A percentile compares a stretch with the other conserved stretches of the same genome.
Conservation (phyloP, 495 filamentous ascomycete species). For the Annulohypoxylon moriforme region DNA sequence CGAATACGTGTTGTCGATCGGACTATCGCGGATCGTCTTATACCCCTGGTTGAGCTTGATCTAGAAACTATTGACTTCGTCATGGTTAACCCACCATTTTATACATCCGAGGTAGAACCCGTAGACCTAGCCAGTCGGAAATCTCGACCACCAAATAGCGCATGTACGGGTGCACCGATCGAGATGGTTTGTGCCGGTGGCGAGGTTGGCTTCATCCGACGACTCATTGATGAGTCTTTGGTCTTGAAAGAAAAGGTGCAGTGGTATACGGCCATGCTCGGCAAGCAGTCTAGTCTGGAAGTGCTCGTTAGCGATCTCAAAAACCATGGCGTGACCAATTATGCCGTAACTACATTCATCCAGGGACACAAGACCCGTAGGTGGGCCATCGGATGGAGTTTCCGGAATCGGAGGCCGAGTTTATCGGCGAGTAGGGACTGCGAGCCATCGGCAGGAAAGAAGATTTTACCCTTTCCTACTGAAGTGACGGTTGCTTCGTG, state of each 20-base stretch:
- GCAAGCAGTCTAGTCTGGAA: constrained; percentile 79
- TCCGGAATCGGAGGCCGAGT: constrained; percentile 71
- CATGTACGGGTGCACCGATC: constrained; percentile 81
- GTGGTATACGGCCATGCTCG: constrained; percentile 95
- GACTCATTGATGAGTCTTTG: constrained; percentile 80
- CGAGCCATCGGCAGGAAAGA: constrained; percentile 64
- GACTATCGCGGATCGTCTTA: constrained; percentile 61
- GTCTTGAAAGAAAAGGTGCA: constrained; percentile 67
- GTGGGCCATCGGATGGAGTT: constrained; percentile 93
- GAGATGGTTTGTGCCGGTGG: constrained; percentile 93
- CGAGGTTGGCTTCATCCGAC: constrained; percentile 80
- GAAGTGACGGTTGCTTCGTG: constrained; percentile 41
- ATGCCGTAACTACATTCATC: constrained; percentile 81
- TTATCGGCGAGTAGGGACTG: constrained; percentile 69
- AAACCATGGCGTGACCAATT: constrained; percentile 74
- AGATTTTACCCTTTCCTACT: constrained; percentile 61
- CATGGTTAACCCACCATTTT: constrained; percentile 97
- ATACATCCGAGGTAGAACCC: constrained; percentile 77
- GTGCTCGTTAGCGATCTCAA: constrained; percentile 70
- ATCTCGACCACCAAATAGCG: constrained; percentile 72
- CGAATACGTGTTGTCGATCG: constrained; percentile 74
- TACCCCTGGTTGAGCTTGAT: constrained; percentile 68
- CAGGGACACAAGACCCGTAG: constrained; percentile 83
- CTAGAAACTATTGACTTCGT: constrained; percentile 80
- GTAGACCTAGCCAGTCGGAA: constrained; percentile 72